Percentiles rank a stretch among this genome's conserved stretches.
These are phyloP conservation scores for Pythium sp. DNA, from an alignment of 352 stramenopile species.

Conservation along the genomic window DNA sequence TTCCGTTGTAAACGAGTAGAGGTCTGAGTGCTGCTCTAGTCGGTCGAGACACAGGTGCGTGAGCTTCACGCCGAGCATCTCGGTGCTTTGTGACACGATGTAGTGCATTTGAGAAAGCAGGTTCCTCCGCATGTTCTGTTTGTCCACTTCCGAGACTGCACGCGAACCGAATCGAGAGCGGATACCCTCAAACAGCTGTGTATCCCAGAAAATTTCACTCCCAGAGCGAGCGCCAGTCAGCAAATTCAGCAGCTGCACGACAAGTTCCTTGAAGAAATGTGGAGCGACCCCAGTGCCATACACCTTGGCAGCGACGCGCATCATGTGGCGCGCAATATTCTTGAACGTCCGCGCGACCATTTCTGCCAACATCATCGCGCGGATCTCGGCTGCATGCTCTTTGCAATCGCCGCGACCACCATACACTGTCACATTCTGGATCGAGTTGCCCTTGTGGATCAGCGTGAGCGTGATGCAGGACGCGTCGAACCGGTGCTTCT, in stretches of 20 bases:
- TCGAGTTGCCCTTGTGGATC: constrained; percentile 55
- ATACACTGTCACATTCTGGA: constrained; percentile 71
- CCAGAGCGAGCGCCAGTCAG: constrained; percentile 53
- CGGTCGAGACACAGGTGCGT: constrained; percentile 34
- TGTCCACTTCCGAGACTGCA: constrained; percentile 72
- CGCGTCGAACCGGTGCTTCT: constrained; percentile 45
- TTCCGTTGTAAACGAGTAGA: constrained; percentile 74
- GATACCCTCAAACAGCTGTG: constrained; percentile 76
- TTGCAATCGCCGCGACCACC: constrained; percentile 62
- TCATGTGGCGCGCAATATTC: constrained; percentile 75
- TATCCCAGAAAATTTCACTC: constrained; percentile 71
- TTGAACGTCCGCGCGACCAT: constrained; percentile 89
- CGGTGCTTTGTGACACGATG: constrained; percentile 45
- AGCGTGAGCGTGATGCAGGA: constrained; percentile 63
- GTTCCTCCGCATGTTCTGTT: constrained; percentile 62
- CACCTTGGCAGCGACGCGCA: constrained; percentile 41
- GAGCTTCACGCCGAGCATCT: constrained; percentile 66
- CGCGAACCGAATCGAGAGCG: constrained; percentile 61
- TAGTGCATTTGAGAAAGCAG: constrained; percentile 46
- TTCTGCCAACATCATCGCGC: constrained; percentile 71
- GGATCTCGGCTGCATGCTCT: constrained; percentile 48
- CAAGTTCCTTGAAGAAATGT: constrained; percentile 42
- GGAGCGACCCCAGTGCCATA: constrained; percentile 41
- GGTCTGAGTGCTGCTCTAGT: constrained; percentile 47
- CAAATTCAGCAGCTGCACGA: constrained; percentile 63